Base-by-base conservation (phyloP, 805 yeast genomes). In the Yarrowia divulgata region DNA sequence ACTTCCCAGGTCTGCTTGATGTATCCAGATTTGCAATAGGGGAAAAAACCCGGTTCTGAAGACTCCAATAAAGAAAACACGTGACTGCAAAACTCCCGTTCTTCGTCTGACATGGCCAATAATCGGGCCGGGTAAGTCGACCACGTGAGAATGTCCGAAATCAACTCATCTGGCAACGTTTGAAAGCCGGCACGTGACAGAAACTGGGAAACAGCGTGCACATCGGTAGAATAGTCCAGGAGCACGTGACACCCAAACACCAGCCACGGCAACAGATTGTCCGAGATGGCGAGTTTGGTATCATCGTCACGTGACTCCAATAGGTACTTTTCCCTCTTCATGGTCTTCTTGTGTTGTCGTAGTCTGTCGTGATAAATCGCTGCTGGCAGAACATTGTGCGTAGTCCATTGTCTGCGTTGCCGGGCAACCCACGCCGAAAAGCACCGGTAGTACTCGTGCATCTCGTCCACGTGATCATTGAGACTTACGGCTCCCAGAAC, bases 401-500 rank as follows among this genome's bases (percentile, higher is more conserved):
- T 34, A 0, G 34, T 19, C 60, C 60, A 54, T 6, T 8, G 2
- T 10, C 37, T 54, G 1, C 45, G 32, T 13, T 37, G 45, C 12
- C 45, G 39, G 7, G 60, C 60, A 6, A 54, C 60, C 60, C 60
- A 54, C 13, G 19, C 45, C 3, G 43, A 54, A 16, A 54, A 54
- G n/a, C 60, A 19, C n/a, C 23, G 60, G 18, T 12, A n/a, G 34
- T 54, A 54, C 34, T 37, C 43, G 60, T 19, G 45, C 45, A 19
- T 18, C 34, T 54, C 60, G 45, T 54, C 60, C 18, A 39, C 60
- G 18, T 54, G 60, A 9, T 35, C 34, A 8, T 54, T 54, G 45
- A 54, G 60, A 19, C 45, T 54, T 18, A 54, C 60, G 32, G 60
- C 18, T 9, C 60, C 60, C 34, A 54, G 18, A n/a, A 54, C 60